Evolutionary conservation across 139 green algal species (phyloP), one percentile per base, ranked within the genome.

Genomic region (Tetradesmus lagerheimii): DNA sequence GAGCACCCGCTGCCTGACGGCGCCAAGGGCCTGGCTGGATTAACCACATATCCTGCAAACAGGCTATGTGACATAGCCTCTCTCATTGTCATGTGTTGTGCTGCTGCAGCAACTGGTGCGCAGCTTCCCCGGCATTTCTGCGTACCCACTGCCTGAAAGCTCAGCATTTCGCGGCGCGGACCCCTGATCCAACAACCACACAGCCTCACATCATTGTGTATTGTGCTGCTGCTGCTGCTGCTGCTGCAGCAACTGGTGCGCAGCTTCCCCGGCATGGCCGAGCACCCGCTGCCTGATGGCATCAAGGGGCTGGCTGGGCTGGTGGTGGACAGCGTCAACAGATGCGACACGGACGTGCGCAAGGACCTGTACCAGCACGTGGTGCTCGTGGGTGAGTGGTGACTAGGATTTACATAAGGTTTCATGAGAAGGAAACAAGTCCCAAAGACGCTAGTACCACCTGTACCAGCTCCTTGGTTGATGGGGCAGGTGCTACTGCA

Each of bases 261-360:
- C 47, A 90, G n/a, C 50, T 92, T 93, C 84, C 87, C 62, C 45
- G 86, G 86, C 79, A 91, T 92, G 76, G 11, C 53, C 82, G 80
- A 82, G 18, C 38, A 89, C 57, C 39, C 50, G 9, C 87, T 91
- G 31, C 78, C 78, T 89, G 89, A 90, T 64, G 89, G 75, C 2
- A 11, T 88, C 27, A 88, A 88, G 83, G 83, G 83, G 25, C 80
- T 96, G 53, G 71, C 96, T 94, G 89, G 89, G 9, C 9, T 96
- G 45, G 92, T 98, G 4, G 75, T 96, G 74, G 95, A 98, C 16
- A 92, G 85, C 79, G 95, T 99, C 66, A 94, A 93, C 85, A 93
- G 93, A 27, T 88, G 83, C 67, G 97, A 99, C 85, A 94, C 98
- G 78, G 97, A 99, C 86, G 89, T 98, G 47, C 94, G 97, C 43